Conservation (phyloP, 352 stramenopile species). For the Thalassiosira livingstoniorum region DNA sequence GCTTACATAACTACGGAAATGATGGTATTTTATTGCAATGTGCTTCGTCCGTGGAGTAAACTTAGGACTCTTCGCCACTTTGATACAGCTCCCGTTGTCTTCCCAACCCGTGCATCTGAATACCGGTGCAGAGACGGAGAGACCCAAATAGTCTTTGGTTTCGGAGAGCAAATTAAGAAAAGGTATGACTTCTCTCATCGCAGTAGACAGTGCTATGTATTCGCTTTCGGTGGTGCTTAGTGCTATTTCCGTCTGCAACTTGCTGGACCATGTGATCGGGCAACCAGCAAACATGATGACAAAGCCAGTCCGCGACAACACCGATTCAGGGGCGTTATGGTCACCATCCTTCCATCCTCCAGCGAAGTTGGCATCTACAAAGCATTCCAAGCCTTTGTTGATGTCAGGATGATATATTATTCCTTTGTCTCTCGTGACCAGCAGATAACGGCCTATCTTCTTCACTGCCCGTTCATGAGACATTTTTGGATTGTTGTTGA, state of each 20-base stretch:
- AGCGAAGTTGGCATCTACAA: constrained; percentile 63
- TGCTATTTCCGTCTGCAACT: constrained; percentile 34
- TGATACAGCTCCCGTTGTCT: constrained; percentile 50
- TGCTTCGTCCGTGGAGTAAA: too few species aligned
- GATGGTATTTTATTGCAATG: constrained; percentile 48
- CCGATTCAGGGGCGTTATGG: constrained; percentile 19
- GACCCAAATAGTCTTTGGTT: background rate
- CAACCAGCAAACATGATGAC: constrained; percentile 28
- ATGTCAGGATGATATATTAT: constrained; percentile 44
- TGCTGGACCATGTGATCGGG: constrained; percentile 28
- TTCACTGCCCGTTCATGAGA: constrained; percentile 51
- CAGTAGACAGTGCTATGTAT: constrained; percentile 50
- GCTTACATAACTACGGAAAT: too few species aligned
- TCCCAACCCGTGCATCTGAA: constrained; percentile 26
- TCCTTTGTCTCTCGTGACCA: constrained; percentile 48
- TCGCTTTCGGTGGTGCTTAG: constrained; percentile 36
- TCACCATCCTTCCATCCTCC: constrained; percentile 43
- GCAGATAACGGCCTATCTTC: constrained; percentile 61
- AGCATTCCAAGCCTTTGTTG: constrained; percentile 45
- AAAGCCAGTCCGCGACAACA: constrained; percentile 27
- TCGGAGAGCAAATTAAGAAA: constrained; percentile 20
- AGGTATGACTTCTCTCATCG: constrained; percentile 3
- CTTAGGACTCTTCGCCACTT: constrained; percentile 33
- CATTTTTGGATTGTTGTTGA: constrained; percentile 36
- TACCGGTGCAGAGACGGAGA: background rate